Percentiles rank a stretch among this genome's conserved stretches.
Evolutionary conservation across 345 rosid genomes (phyloP).

Genomic region (Reutealis trisperma): DNA sequence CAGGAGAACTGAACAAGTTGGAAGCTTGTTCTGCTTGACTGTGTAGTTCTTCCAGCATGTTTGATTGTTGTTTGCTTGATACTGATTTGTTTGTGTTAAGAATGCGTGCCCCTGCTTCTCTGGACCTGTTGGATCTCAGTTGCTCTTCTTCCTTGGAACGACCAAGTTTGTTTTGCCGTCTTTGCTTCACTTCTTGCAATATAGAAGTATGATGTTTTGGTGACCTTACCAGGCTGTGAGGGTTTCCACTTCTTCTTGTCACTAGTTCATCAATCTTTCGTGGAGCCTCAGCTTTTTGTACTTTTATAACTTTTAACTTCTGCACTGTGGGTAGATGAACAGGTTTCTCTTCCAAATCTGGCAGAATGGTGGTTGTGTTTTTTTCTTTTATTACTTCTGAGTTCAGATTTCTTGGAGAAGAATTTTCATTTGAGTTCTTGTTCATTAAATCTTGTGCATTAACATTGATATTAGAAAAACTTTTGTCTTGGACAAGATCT

Average conservation of each 20-base stretch:
- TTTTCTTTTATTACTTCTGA: conserved; percentile 25
- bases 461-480: conserved; percentile 14
- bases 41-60: conserved; percentile 25
- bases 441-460: conserved; percentile 25
- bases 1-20: conserved; percentile 14
- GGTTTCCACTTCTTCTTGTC: conserved; percentile 33
- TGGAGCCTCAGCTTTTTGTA: conserved; percentile 31
- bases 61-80: conserved; percentile 29
- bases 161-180: conserved; percentile 30
- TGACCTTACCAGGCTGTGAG: conserved; percentile 33
- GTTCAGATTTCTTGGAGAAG: conserved; percentile 21
- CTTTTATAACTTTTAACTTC: conserved; percentile 33
- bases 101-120: conserved; percentile 35
- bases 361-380: conserved; percentile 6
- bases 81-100: conserved; percentile 27
- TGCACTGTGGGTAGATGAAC: conserved; percentile 21
- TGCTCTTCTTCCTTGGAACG: conserved; percentile 33
- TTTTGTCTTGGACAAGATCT: conserved; percentile 20
- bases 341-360: conserved; percentile 32
- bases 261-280: conserved; percentile 43
- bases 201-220: conserved; percentile 34
- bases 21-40: conserved; percentile 40
- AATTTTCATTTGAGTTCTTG: conserved; percentile 21
- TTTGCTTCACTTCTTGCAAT: conserved; percentile 41
- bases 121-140: conserved; percentile 24